Percentiles rank a stretch among this genome's conserved stretches.
Evolutionary conservation across 2,329 filamentous ascomycete species (phyloP).

Genomic region (Emmonsiellopsis sp.): DNA sequence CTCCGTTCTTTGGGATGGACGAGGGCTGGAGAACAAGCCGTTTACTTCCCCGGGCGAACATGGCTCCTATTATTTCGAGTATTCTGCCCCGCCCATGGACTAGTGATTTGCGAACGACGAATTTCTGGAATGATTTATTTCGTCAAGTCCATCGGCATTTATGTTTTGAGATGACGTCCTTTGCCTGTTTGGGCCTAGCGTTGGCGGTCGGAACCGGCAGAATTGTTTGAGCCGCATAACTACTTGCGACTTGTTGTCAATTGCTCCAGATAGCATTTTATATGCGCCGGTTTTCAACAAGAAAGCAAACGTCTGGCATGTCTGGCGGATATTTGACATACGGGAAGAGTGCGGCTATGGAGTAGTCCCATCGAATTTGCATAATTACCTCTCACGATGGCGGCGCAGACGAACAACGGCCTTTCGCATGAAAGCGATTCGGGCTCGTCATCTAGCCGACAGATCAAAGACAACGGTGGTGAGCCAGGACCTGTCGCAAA

Average conservation of each 20-base stretch:
- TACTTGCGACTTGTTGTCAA: not conserved
- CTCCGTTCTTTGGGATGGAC: conserved; percentile 6
- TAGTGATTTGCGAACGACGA: not conserved
- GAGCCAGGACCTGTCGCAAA: conserved; percentile 15
- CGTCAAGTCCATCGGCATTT: not conserved
- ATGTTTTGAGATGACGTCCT: not conserved
- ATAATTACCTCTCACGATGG: not conserved
- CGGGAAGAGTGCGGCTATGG: not conserved
- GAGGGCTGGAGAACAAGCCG: not conserved
- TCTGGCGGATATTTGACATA: not conserved
- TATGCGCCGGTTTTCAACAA: not conserved
- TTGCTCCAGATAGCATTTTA: not conserved
- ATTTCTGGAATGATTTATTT: not conserved
- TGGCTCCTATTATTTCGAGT: not conserved
- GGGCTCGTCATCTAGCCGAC: not conserved
- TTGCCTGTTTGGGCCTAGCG: not conserved
- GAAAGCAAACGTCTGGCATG: not conserved
- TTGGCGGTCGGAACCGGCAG: not conserved
- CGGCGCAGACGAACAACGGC: not conserved
- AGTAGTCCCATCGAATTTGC: not conserved
- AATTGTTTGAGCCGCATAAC: not conserved
- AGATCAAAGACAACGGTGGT: not conserved
- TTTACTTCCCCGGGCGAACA: not conserved
- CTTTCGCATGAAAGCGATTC: not conserved
- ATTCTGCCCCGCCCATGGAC: not conserved